phyloP scores from a whole-genome alignment of 306 rosid genomes.

The Potentilla sterilis region DNA sequence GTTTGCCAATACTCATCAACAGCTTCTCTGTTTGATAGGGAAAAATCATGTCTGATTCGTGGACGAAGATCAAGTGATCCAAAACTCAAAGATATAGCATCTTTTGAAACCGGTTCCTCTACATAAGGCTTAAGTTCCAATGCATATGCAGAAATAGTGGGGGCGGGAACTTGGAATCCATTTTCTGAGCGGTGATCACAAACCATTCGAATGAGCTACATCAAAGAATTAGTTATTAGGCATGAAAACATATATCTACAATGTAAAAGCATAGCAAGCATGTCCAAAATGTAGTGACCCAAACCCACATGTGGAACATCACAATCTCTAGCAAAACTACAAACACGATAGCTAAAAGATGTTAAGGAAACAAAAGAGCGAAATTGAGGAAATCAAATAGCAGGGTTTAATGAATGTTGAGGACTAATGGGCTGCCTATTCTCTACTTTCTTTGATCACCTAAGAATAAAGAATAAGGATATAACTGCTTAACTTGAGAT shows the following conservation, averaged over 20 bases:
- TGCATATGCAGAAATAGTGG: conserved; percentile 49
- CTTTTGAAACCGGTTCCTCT: conserved; percentile 83
- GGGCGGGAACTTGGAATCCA: conserved; percentile 32
- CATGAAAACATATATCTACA: conserved; percentile 12
- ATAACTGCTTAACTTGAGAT: neutral
- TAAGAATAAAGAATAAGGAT: neutral
- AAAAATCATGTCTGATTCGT: conserved; percentile 93
- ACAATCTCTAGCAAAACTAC: conserved; percentile 1
- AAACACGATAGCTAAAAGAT: neutral
- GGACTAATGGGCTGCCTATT: neutral
- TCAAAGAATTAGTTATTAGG: conserved; percentile 33
- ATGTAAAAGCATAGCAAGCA: conserved; percentile 6
- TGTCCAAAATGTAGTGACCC: neutral
- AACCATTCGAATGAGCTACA: conserved; percentile 75
- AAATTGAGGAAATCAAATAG: neutral
- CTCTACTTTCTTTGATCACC: neutral
- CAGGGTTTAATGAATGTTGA: neutral
- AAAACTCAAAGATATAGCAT: conserved; percentile 51
- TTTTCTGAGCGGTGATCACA: conserved; percentile 45
- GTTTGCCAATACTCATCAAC: conserved; percentile 92
- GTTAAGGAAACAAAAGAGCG: neutral
- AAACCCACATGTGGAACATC: conserved; percentile 3
- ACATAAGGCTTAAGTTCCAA: conserved; percentile 90
- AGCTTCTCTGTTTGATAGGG: conserved; percentile 66
- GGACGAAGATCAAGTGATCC: conserved; percentile 77